Conservation (phyloP, 495 filamentous ascomycete species). For the Neurospora sublineolata region DNA sequence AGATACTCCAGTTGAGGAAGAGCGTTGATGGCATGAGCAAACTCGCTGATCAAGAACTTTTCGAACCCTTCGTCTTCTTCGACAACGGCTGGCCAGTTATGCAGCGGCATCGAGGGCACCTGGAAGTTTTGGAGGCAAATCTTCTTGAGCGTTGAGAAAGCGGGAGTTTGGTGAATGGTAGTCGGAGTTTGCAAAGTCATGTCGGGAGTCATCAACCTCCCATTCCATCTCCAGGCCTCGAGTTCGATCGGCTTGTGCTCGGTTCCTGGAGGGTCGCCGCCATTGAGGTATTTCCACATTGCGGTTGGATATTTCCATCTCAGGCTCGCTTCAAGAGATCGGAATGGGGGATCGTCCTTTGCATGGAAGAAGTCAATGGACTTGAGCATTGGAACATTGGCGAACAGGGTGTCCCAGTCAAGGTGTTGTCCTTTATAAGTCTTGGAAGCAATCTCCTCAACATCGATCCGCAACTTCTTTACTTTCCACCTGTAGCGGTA, state of each 20-base stretch:
- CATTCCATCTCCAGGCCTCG: conserved; percentile 68
- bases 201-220: conserved; percentile 44
- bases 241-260: conserved; percentile 30
- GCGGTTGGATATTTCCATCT: conserved; percentile 54
- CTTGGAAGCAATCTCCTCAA: conserved; percentile 24
- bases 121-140: conserved; percentile 56
- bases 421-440: conserved; percentile 26
- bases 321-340: conserved; percentile 30
- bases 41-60: conserved; percentile 23
- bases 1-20: conserved; percentile 53
- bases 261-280: neutral
- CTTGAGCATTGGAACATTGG: conserved; percentile 35
- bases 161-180: conserved; percentile 44
- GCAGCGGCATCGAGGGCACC: conserved; percentile 24
- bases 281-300: conserved; percentile 45
- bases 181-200: conserved; percentile 31
- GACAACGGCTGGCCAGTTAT: neutral
- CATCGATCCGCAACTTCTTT: conserved; percentile 56
- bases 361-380: conserved; percentile 45
- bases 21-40: conserved; percentile 45
- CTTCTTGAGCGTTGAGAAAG: conserved; percentile 49
- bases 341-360: conserved; percentile 43
- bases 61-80: conserved; percentile 7
- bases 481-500: conserved; percentile 56
- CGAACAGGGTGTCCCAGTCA: conserved; percentile 31